Percentiles rank a stretch among this genome's conserved stretches.
These are phyloP conservation scores for Alnus rubra DNA, from an alignment of 306 rosid species.

Conservation along the genomic window DNA sequence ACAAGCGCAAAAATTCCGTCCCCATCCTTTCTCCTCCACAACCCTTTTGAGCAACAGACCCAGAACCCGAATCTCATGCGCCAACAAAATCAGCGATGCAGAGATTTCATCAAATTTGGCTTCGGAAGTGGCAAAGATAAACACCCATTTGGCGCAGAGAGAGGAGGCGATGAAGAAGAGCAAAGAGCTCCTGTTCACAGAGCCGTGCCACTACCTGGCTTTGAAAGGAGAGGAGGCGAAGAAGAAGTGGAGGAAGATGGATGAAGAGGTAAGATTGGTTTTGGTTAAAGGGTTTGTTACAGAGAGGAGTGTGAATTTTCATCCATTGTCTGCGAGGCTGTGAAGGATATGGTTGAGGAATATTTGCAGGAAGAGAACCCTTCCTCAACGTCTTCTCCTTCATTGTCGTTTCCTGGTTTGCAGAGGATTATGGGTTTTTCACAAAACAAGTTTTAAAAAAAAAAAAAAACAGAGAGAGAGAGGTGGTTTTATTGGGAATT, in stretches of 20 bases:
- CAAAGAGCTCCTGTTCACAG: conserved; percentile 61
- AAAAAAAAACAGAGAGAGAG: not conserved
- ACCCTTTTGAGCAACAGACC: conserved; percentile 21
- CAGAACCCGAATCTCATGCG: conserved; percentile 44
- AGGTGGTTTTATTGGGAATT: too few species aligned
- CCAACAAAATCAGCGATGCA: conserved; percentile 39
- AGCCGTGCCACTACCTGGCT: conserved; percentile 47
- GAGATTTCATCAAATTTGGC: conserved; percentile 61
- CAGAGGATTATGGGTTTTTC: conserved; percentile 58
- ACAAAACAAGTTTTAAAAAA: conserved; percentile 7
- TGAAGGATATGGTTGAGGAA: conserved; percentile 71
- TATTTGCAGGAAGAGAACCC: conserved; percentile 42
- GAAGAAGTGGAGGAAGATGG: conserved; percentile 58
- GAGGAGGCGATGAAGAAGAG: conserved; percentile 77
- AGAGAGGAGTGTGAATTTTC: conserved; percentile 66
- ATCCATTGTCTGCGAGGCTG: conserved; percentile 73
- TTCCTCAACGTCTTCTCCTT: conserved; percentile 26
- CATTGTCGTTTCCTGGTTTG: conserved; percentile 41
- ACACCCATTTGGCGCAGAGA: conserved; percentile 37
- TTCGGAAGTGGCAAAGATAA: conserved; percentile 44
- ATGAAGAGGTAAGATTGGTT: conserved; percentile 52
- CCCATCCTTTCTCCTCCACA: conserved; percentile 4
- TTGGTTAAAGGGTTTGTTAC: conserved; percentile 56
- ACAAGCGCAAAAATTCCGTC: conserved; percentile 21
- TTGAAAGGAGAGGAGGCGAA: conserved; percentile 51